A percentile compares a stretch with the other conserved stretches of the same genome.
phyloP scores from a whole-genome alignment of 2,329 filamentous ascomycete species.

The Aspergillus sp. region DNA sequence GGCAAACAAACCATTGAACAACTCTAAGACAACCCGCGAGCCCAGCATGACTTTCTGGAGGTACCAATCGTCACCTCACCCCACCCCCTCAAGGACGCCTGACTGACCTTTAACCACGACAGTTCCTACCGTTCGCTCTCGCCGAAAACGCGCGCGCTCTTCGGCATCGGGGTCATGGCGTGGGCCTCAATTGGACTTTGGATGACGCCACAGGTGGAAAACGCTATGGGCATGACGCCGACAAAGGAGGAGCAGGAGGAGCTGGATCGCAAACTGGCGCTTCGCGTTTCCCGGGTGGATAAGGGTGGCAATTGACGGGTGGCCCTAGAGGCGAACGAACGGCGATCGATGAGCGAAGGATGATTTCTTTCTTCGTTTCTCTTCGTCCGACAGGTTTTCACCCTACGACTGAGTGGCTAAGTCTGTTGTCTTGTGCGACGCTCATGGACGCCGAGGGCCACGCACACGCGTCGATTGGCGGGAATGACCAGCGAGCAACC shows the following conservation, averaged over 20 bases:
- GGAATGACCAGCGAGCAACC: background rate
- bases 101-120: conserved; percentile 2
- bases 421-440: conserved; percentile 6
- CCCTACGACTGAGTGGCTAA: background rate
- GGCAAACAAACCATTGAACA: background rate
- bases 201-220: conserved; percentile 69
- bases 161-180: conserved; percentile 72
- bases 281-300: conserved; percentile 34
- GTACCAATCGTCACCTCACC: conserved; percentile 20
- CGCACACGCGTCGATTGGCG: background rate
- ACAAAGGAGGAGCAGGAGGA: conserved; percentile 71
- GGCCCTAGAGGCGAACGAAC: background rate
- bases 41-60: conserved; percentile 39
- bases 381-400: background rate
- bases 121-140: conserved; percentile 72
- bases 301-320: conserved; percentile 21
- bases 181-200: conserved; percentile 76
- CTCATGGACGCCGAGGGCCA: background rate
- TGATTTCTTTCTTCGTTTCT: background rate
- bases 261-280: conserved; percentile 49
- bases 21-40: background rate
- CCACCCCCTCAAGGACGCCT: background rate
- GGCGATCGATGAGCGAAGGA: background rate
- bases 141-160: conserved; percentile 65
- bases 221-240: conserved; percentile 69